Conservation (phyloP, 2,329 filamentous ascomycete genomes). For the Trichoderma brevicompactum region DNA sequence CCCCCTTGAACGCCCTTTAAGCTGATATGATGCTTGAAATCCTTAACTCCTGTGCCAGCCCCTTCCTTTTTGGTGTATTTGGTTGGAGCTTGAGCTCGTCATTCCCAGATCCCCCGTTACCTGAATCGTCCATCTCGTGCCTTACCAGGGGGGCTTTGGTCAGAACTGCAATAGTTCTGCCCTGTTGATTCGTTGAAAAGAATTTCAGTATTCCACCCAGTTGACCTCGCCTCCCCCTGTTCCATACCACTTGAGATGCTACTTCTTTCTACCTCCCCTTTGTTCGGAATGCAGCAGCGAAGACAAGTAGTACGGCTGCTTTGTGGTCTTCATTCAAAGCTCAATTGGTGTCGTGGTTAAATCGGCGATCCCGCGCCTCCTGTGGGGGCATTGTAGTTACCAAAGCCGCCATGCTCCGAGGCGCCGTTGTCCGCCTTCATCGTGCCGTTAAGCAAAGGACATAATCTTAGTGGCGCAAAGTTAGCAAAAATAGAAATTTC, state of each 20-base stretch:
- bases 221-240: not conserved
- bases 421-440: slow-evolving; percentile 65
- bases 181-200: not conserved
- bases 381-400: slow-evolving; percentile 53
- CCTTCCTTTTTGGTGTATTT: not conserved
- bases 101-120: not conserved
- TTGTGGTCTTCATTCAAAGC: not conserved
- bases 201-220: not conserved
- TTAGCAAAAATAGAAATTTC: slow-evolving; percentile 31
- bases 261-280: not conserved
- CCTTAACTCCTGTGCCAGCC: slow-evolving; percentile 15
- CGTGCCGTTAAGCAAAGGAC: slow-evolving; percentile 83
- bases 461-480: slow-evolving; percentile 62
- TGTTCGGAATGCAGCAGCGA: not conserved
- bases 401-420: slow-evolving; percentile 63
- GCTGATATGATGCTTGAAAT: not conserved
- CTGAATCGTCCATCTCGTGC: not conserved
- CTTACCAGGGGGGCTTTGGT: not conserved
- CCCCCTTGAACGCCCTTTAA: slow-evolving; percentile 13
- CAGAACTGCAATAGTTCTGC: not conserved
- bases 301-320: not conserved
- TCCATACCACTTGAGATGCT: not conserved
- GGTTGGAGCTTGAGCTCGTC: not conserved
- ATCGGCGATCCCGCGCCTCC: slow-evolving; percentile 43
- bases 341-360: slow-evolving; percentile 21